Evolutionary conservation across 345 rosid species (phyloP).

Genomic region (Mercurialis annua): DNA sequence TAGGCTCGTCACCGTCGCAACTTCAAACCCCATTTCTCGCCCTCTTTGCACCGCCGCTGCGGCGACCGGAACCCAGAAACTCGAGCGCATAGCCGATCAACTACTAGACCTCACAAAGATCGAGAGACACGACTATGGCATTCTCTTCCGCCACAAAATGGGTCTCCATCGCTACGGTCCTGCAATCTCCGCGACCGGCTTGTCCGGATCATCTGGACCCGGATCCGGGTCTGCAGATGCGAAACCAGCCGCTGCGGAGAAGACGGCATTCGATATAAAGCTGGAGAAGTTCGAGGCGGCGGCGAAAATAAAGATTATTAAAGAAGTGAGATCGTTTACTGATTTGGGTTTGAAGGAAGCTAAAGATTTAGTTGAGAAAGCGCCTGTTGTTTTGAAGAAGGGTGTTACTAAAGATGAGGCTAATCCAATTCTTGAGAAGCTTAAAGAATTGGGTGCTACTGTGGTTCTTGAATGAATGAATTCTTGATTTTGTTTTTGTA

Average conservation of each 20-base stretch:
- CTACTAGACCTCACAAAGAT: slow-evolving; percentile 64
- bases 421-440: slow-evolving; percentile 55
- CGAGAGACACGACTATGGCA: slow-evolving; percentile 68
- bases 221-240: slow-evolving; percentile 36
- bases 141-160: slow-evolving; percentile 69
- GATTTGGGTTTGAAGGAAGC: slow-evolving; percentile 86
- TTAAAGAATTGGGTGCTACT: slow-evolving; percentile 64
- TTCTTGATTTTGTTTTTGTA: background rate
- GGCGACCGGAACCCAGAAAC: slow-evolving; percentile 60
- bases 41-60: slow-evolving; percentile 24
- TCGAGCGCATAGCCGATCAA: slow-evolving; percentile 79
- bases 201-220: slow-evolving; percentile 22
- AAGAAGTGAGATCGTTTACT: slow-evolving; percentile 77
- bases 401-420: slow-evolving; percentile 72
- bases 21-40: slow-evolving; percentile 22
- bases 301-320: slow-evolving; percentile 68
- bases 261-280: slow-evolving; percentile 77
- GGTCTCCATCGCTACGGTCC: slow-evolving; percentile 70
- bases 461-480: slow-evolving; percentile 65
- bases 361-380: slow-evolving; percentile 82
- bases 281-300: slow-evolving; percentile 78
- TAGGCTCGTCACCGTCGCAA: slow-evolving; percentile 17
- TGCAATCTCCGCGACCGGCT: slow-evolving; percentile 32
- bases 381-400: slow-evolving; percentile 65
- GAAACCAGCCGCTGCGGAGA: slow-evolving; percentile 46